Percentiles rank a stretch among this genome's conserved stretches.
phyloP scores from a whole-genome alignment of 2,329 filamentous ascomycete species.

The Curvularia verruculosa region DNA sequence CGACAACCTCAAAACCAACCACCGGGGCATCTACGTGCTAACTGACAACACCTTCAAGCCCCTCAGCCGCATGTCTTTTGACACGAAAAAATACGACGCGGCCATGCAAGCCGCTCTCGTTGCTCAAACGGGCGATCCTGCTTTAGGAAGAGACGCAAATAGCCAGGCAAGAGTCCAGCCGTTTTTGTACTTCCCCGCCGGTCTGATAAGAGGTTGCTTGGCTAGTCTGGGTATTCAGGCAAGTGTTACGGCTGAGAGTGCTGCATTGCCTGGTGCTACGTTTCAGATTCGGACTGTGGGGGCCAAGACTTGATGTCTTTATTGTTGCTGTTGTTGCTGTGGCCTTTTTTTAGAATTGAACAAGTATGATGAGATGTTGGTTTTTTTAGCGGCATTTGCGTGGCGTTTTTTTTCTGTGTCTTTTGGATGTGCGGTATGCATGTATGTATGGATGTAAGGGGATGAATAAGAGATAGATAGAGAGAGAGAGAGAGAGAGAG shows the following conservation, averaged over 20 bases:
- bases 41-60: conserved; percentile 93
- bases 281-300: conserved; percentile 93
- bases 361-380: too few relatives aligned
- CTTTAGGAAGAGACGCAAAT: conserved; percentile 59
- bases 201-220: conserved; percentile 87
- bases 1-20: conserved; percentile 98
- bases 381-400: background rate
- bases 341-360: too few relatives aligned
- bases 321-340: background rate
- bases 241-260: conserved; percentile 88
- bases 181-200: conserved; percentile 96
- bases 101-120: conserved; percentile 37
- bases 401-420: too few relatives aligned
- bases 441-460: too few relatives aligned
- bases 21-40: conserved; percentile 92
- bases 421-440: background rate
- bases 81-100: conserved; percentile 52
- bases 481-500: too few relatives aligned
- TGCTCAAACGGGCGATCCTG: conserved; percentile 40
- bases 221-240: conserved; percentile 90
- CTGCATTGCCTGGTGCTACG: conserved; percentile 82
- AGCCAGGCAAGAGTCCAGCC: conserved; percentile 40
- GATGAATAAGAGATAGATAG: background rate
- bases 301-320: conserved; percentile 62
- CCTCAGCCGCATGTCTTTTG: conserved; percentile 86